Evolutionary conservation across 805 yeast genomes (phyloP).

Genomic region (Metschnikowia matae): DNA sequence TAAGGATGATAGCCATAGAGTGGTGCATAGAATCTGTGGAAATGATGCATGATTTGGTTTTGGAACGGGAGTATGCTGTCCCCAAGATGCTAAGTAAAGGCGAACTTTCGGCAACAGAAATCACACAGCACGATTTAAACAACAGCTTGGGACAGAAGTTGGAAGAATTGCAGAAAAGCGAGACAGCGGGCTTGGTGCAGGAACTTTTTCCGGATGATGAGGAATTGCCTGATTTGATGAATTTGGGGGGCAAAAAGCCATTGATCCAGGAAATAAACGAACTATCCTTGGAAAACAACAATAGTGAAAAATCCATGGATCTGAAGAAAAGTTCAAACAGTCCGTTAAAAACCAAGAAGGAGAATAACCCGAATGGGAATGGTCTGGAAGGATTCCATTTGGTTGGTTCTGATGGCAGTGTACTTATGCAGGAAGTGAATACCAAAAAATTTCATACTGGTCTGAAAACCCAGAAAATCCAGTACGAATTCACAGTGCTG

Average conservation of each 20-base stretch:
- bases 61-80: constrained; percentile 60
- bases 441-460: neutral
- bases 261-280: constrained; percentile 54
- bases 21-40: constrained; percentile 85
- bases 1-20: constrained; percentile 65
- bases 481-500: constrained; percentile 10
- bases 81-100: constrained; percentile 80
- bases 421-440: neutral
- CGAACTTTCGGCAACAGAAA: constrained; percentile 42
- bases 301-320: neutral
- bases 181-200: constrained; percentile 41
- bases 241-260: constrained; percentile 29
- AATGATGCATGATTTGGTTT: constrained; percentile 39
- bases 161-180: constrained; percentile 36
- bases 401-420: neutral
- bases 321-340: too few relatives aligned
- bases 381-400: too few relatives aligned
- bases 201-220: constrained; percentile 24
- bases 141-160: constrained; percentile 34
- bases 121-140: constrained; percentile 42
- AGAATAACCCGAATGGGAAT: too few relatives aligned
- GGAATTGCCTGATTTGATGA: constrained; percentile 28
- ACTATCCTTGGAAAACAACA: constrained; percentile 14
- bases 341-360: too few relatives aligned
- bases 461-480: neutral